Percentiles rank a stretch among this genome's conserved stretches.
These are phyloP conservation scores for Eremochloa ophiuroides DNA, from an alignment of 176 grass and related monocot species.

Conservation along the genomic window DNA sequence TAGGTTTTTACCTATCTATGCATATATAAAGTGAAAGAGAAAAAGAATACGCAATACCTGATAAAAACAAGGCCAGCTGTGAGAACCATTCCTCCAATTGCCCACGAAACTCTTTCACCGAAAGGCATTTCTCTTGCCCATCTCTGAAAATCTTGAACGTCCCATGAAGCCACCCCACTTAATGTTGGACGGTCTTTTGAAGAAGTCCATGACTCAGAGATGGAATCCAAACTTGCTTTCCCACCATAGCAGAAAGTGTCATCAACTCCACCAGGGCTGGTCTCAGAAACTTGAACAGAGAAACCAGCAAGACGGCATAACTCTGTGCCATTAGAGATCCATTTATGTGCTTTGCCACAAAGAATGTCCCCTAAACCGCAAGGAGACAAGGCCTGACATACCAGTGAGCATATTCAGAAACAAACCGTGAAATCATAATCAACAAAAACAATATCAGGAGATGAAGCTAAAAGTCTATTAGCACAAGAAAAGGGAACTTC, in stretches of 20 bases:
- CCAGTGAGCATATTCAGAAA: conserved; percentile 21
- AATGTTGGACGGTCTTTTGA: conserved; percentile 44
- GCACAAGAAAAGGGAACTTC: neutral
- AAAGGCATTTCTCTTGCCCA: conserved; percentile 55
- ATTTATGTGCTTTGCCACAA: conserved; percentile 78
- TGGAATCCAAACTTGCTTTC: conserved; percentile 82
- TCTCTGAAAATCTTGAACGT: conserved; percentile 46
- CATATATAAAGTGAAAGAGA: neutral
- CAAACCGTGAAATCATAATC: neutral
- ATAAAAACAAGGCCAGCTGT: conserved; percentile 70
- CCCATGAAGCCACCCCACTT: conserved; percentile 36
- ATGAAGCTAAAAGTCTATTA: neutral
- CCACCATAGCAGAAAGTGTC: conserved; percentile 89
- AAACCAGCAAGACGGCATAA: conserved; percentile 81
- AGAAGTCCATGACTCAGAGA: conserved; percentile 68
- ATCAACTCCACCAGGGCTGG: conserved; percentile 33
- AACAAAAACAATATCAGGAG: neutral
- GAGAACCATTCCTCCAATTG: conserved; percentile 94
- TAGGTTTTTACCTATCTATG: neutral
- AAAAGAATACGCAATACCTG: conserved; percentile 42
- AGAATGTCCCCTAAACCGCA: conserved; percentile 89
- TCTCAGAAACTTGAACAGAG: conserved; percentile 52
- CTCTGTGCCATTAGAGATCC: conserved; percentile 90
- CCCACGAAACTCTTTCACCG: conserved; percentile 74
- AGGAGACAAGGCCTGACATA: conserved; percentile 74